Percentiles rank a stretch among this genome's conserved stretches.
Evolutionary conservation across 345 rosid species (phyloP).

Genomic region (Eucalyptus sp.): DNA sequence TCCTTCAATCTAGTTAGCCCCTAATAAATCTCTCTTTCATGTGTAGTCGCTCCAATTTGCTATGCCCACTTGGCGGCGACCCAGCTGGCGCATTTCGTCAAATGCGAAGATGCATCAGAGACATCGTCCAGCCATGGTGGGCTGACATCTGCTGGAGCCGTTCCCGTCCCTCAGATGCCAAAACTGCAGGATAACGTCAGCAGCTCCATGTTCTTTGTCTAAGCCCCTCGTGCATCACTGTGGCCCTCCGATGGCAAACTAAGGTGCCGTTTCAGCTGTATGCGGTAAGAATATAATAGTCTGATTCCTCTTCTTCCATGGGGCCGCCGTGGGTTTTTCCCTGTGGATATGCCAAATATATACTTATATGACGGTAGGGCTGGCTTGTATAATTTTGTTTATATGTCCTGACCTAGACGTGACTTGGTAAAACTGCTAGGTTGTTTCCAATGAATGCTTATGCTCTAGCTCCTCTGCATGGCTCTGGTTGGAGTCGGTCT

Average conservation of each 20-base stretch:
- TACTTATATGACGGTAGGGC: not conserved
- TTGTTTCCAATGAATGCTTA: not conserved
- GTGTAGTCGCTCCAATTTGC: slow-evolving; percentile 52
- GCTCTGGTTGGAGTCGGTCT: not conserved
- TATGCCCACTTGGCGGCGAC: slow-evolving; percentile 54
- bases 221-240: not conserved
- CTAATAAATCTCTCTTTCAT: not conserved
- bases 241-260: not conserved
- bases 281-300: not conserved
- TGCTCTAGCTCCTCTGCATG: not conserved
- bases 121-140: slow-evolving; percentile 51
- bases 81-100: slow-evolving; percentile 37
- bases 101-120: slow-evolving; percentile 42
- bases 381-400: not conserved
- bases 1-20: not conserved
- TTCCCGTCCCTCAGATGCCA: slow-evolving; percentile 47
- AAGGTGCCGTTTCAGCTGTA: not conserved
- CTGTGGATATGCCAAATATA: not conserved
- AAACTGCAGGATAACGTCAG: slow-evolving; percentile 26
- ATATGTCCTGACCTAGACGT: not conserved
- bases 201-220: slow-evolving; percentile 78
- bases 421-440: not conserved
- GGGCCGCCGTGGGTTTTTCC: not conserved
- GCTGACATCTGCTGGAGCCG: slow-evolving; percentile 31
- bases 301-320: not conserved